Conservation (phyloP, 768 basidiomycete genomes). For the Kwoniella heveanensis region DNA sequence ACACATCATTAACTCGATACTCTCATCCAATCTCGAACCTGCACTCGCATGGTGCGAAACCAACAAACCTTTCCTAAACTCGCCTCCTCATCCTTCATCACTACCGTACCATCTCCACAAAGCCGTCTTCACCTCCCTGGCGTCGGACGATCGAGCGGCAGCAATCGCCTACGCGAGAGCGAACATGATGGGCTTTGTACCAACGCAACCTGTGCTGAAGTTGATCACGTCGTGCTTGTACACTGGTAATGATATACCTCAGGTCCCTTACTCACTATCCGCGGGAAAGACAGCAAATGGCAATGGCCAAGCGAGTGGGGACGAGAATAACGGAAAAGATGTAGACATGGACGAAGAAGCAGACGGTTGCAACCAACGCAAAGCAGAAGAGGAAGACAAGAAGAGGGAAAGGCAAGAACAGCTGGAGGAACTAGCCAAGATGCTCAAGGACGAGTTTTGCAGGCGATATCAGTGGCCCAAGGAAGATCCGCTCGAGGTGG, state of each 20-base stretch:
- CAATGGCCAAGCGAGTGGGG: neutral
- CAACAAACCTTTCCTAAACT: slow-evolving; percentile 68
- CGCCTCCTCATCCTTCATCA: slow-evolving; percentile 67
- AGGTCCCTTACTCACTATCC: slow-evolving; percentile 52
- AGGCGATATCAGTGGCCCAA: slow-evolving; percentile 82
- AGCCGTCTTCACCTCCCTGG: slow-evolving; percentile 80
- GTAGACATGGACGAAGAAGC: neutral
- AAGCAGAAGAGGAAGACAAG: slow-evolving; percentile 5
- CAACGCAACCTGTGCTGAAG: slow-evolving; percentile 56
- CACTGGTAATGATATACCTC: slow-evolving; percentile 61
- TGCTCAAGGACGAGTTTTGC: slow-evolving; percentile 89
- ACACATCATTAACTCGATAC: slow-evolving; percentile 37
- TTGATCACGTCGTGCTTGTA: slow-evolving; percentile 47
- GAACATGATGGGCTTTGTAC: slow-evolving; percentile 66
- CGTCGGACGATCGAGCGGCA: slow-evolving; percentile 59
- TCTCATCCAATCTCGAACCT: slow-evolving; percentile 57
- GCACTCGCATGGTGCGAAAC: slow-evolving; percentile 80
- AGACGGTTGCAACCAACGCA: neutral
- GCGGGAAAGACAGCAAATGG: neutral
- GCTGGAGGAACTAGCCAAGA: slow-evolving; percentile 62
- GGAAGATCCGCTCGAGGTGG: slow-evolving; percentile 81
- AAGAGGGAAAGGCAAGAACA: slow-evolving; percentile 2
- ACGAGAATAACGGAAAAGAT: neutral
- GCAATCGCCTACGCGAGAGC: slow-evolving; percentile 76
- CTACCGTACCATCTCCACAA: slow-evolving; percentile 89